These are phyloP conservation scores for Penicillium oxalicum DNA, from an alignment of 2,329 filamentous ascomycete genomes.

Conservation along the genomic window DNA sequence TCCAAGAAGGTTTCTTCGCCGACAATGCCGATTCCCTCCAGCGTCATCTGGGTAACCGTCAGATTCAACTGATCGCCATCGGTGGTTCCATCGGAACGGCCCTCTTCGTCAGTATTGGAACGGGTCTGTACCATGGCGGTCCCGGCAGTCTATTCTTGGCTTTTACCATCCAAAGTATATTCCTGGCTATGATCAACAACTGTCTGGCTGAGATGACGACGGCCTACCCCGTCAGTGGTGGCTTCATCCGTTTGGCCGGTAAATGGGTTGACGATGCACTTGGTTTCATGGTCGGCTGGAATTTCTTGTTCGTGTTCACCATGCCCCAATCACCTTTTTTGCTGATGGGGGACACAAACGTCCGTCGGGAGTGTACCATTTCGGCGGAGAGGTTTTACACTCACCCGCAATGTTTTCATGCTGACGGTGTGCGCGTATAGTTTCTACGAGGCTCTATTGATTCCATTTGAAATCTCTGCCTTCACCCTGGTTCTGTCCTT, in stretches of 20 bases:
- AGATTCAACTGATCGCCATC: slow-evolving; percentile 33
- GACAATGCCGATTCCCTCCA: slow-evolving; percentile 21
- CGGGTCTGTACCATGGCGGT: slow-evolving; percentile 33
- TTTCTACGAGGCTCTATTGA: slow-evolving; percentile 37
- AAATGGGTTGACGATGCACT: slow-evolving; percentile 44
- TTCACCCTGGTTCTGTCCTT: slow-evolving; percentile 38
- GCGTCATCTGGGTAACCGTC: slow-evolving; percentile 20
- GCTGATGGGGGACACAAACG: too few relatives aligned
- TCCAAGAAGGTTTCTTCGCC: slow-evolving; percentile 23
- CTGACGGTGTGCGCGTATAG: slow-evolving; percentile 1
- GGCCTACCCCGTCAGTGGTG: slow-evolving; percentile 38
- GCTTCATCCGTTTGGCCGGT: slow-evolving; percentile 38
- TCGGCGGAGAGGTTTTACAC: too few relatives aligned
- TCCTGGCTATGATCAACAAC: slow-evolving; percentile 36
- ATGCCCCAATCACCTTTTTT: neutral
- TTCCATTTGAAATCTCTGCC: slow-evolving; percentile 41
- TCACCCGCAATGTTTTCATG: neutral
- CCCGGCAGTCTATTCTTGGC: slow-evolving; percentile 36
- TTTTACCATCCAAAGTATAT: slow-evolving; percentile 26
- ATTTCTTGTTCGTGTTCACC: slow-evolving; percentile 37
- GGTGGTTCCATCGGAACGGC: slow-evolving; percentile 38
- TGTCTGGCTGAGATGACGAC: slow-evolving; percentile 43
- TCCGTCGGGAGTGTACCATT: too few relatives aligned
- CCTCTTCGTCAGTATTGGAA: slow-evolving; percentile 37
- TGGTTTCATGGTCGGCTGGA: slow-evolving; percentile 43